Evolutionary conservation across 108 stramenopile genomes (phyloP).

Genomic region (Aureococcus anophagefferens): DNA sequence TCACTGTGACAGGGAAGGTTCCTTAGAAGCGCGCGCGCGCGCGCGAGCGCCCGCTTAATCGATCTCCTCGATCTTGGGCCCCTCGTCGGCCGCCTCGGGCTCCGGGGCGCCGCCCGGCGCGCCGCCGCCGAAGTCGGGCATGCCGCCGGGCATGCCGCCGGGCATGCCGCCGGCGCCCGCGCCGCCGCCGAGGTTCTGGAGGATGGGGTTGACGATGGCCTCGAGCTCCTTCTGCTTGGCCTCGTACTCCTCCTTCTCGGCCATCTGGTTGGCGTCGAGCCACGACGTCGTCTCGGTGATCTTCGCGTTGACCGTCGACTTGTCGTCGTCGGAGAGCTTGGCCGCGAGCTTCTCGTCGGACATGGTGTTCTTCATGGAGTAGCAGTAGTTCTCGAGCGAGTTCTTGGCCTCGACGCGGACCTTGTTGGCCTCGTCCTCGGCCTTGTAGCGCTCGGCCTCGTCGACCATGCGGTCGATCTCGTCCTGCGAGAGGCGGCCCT

Average conservation of each 20-base stretch:
- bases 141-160: slow-evolving; percentile 42
- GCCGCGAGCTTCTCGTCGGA: slow-evolving; percentile 69
- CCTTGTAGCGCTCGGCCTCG: slow-evolving; percentile 96
- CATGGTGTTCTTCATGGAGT: slow-evolving; percentile 82
- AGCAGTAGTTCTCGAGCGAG: slow-evolving; percentile 90
- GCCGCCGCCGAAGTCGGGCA: slow-evolving; percentile 60
- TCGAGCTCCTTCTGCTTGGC: slow-evolving; percentile 96
- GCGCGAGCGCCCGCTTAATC: too few relatives aligned
- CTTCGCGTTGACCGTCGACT: slow-evolving; percentile 61
- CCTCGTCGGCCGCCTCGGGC: slow-evolving; percentile 33
- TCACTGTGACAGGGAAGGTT: too few relatives aligned
- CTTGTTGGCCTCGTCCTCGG: slow-evolving; percentile 90
- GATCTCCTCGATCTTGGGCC: slow-evolving; percentile 57
- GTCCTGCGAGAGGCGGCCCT: slow-evolving; percentile 93
- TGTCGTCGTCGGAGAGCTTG: slow-evolving; percentile 71
- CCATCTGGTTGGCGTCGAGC: slow-evolving; percentile 80
- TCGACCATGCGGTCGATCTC: slow-evolving; percentile 98
- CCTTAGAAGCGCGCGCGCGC: too few relatives aligned
- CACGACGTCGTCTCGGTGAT: slow-evolving; percentile 84
- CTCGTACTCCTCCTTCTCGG: slow-evolving; percentile 95
- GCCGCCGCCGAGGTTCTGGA: slow-evolving; percentile 61
- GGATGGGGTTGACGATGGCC: slow-evolving; percentile 79
- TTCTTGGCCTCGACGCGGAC: slow-evolving; percentile 93
- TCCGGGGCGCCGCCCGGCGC: slow-evolving; percentile 39
- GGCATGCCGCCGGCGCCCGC: slow-evolving; percentile 56